Evolutionary conservation across 331 rosid genomes (phyloP), one percentile per base, ranked within the genome.

Genomic region (Acacia concinna): DNA sequence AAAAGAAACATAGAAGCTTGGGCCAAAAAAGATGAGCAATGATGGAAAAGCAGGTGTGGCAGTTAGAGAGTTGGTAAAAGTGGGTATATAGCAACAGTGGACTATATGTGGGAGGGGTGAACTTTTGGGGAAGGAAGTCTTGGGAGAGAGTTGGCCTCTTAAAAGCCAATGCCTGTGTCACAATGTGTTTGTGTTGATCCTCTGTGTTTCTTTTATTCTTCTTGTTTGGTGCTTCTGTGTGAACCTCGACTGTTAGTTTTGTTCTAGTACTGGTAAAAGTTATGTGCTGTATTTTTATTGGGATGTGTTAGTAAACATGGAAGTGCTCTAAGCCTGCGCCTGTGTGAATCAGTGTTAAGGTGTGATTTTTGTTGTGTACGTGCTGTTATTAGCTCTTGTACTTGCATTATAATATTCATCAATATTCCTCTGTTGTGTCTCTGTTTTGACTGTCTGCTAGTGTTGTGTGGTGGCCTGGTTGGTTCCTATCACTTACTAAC

Each of bases 401-500:
- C 34, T 25, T 3, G 34, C 65, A 11, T 7, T 57, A 25, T 57
- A 27, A 57, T 57, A 27, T 57, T 57, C 65, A 56, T 23, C 63
- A 56, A 10, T 56, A 56, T 21, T 10, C 6, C 15, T 56, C 31
- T 56, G n/a, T 54, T 9, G 31, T 56, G 15, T 3, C 63, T 23
- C 2, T 21, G 30, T 56, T 56, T 31, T 23, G 63, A 30, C 30
- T 54, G 15, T 8, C 4, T 54, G 31, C 30, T 21, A 8, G 30
- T 54, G 13, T 54, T 54, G 30, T 30, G 31, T 56, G 31, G n/a
- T n/a, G n/a, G n/a, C n/a, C n/a, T n/a, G n/a, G 63, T 8, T 56
- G 63, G 30, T 56, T 56, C 31, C 30, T 47, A 10, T 23, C 63
- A 23, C 75, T 76, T 76, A 40, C 31, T 81, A 47, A 81, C 78